Evolutionary conservation across 306 rosid genomes (phyloP).

Genomic region (Heteromeles arbutifolia): DNA sequence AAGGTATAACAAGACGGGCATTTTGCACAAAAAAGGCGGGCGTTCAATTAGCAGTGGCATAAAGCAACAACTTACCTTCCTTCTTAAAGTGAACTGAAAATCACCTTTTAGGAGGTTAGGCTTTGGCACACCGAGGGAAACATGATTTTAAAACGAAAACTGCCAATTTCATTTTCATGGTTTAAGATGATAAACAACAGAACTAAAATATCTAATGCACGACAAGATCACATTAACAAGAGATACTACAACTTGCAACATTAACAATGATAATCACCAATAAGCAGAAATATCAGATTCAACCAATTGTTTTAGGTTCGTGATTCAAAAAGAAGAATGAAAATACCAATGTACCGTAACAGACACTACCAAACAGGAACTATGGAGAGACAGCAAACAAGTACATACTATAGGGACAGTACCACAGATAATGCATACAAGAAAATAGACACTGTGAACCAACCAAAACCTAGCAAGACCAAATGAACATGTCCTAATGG

Average conservation of each 20-base stretch:
- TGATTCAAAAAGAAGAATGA: slow-evolving; percentile 30
- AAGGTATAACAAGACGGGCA: too few species aligned
- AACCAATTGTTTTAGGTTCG: slow-evolving; percentile 44
- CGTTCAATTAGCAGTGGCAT: too few species aligned
- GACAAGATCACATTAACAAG: not conserved
- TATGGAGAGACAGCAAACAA: slow-evolving; percentile 33
- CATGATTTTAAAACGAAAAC: not conserved
- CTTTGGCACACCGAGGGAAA: not conserved
- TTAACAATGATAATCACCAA: slow-evolving; percentile 37
- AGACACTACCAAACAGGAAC: slow-evolving; percentile 14
- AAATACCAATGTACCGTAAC: slow-evolving; percentile 25
- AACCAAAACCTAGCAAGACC: slow-evolving; percentile 51
- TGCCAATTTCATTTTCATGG: not conserved
- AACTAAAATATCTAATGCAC: not conserved
- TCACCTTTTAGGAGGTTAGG: not conserved
- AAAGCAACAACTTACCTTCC: too few species aligned
- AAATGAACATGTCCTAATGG: slow-evolving; percentile 48
- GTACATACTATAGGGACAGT: slow-evolving; percentile 38
- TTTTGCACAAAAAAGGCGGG: too few species aligned
- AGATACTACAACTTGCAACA: slow-evolving; percentile 4
- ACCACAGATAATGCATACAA: slow-evolving; percentile 51
- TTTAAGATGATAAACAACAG: not conserved
- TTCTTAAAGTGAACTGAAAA: too few species aligned
- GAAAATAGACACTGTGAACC: slow-evolving; percentile 27
- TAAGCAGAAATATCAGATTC: slow-evolving; percentile 36